Conservation (phyloP, 163 green algal species). For the Scenedesmus sp. region DNA sequence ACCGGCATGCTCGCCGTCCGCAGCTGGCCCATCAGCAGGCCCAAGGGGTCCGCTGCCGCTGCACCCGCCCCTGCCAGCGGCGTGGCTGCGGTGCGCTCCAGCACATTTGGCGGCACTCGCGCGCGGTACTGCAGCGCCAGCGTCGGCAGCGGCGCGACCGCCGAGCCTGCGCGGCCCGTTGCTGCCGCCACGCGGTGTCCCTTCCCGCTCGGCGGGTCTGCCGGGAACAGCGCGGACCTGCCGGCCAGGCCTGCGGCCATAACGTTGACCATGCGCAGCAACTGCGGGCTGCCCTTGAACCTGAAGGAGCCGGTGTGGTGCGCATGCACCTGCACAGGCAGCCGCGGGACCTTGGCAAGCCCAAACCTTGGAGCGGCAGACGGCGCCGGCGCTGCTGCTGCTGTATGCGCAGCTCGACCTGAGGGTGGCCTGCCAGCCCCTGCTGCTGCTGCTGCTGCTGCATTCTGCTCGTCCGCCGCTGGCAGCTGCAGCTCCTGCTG, state of each 20-base stretch:
- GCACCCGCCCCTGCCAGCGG: background rate
- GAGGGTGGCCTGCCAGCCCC: background rate
- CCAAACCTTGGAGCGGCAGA: background rate
- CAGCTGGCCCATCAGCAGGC: background rate
- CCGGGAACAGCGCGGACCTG: background rate
- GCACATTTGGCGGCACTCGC: slow-evolving; percentile 6
- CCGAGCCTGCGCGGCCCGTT: background rate
- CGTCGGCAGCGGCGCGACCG: background rate
- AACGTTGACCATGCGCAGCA: slow-evolving; percentile 48
- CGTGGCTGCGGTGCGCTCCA: background rate
- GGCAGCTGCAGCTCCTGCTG: background rate
- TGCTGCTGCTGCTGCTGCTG: slow-evolving; percentile 4
- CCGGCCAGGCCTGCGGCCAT: slow-evolving; percentile 16
- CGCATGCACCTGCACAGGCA: background rate
- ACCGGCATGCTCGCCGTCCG: background rate
- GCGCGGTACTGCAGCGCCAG: slow-evolving; percentile 35
- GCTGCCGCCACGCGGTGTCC: background rate
- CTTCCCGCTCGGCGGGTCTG: slow-evolving; percentile 51
- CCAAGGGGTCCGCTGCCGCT: background rate
- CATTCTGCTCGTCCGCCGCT: background rate
- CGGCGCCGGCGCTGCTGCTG: slow-evolving; percentile 6
- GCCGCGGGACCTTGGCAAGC: background rate
- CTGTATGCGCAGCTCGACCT: background rate
- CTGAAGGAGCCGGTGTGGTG: slow-evolving; percentile 34
- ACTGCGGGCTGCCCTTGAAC: slow-evolving; percentile 53